Evolutionary conservation across 2,329 filamentous ascomycete species (phyloP).

Genomic region (Exophiala bonariae): DNA sequence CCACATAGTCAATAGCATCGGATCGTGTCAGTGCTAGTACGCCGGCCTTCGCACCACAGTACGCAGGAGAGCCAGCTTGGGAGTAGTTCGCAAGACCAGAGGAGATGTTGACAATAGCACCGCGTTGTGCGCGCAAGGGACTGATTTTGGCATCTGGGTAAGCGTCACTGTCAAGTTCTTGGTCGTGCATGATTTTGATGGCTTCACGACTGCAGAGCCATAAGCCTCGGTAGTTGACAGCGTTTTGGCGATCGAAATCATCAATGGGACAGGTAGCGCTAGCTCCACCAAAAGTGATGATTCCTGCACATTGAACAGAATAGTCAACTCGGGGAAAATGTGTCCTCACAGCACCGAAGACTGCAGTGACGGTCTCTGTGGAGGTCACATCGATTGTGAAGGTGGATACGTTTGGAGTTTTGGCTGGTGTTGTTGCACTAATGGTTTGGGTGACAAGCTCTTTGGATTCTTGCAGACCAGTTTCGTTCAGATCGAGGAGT

Average conservation of each 20-base stretch:
- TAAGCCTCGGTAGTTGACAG: slow-evolving; percentile 55
- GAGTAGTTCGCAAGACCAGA: slow-evolving; percentile 51
- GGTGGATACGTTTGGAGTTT: slow-evolving; percentile 37
- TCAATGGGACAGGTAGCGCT: slow-evolving; percentile 49
- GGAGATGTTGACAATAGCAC: slow-evolving; percentile 54
- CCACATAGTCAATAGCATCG: slow-evolving; percentile 35
- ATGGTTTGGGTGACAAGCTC: slow-evolving; percentile 26
- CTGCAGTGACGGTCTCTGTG: slow-evolving; percentile 43
- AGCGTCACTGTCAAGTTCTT: slow-evolving; percentile 41
- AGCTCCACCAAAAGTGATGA: slow-evolving; percentile 45
- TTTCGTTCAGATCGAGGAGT: slow-evolving; percentile 14
- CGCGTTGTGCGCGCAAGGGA: slow-evolving; percentile 38
- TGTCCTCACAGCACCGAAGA: slow-evolving; percentile 35
- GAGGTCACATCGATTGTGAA: slow-evolving; percentile 47
- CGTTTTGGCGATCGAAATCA: slow-evolving; percentile 55
- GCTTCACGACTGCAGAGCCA: slow-evolving; percentile 51
- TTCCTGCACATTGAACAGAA: slow-evolving; percentile 57
- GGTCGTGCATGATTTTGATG: slow-evolving; percentile 43
- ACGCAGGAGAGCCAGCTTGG: slow-evolving; percentile 35
- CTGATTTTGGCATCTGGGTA: slow-evolving; percentile 35
- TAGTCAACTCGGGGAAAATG: slow-evolving; percentile 55
- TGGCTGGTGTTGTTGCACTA: slow-evolving; percentile 25
- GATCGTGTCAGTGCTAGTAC: slow-evolving; percentile 46
- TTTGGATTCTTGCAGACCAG: slow-evolving; percentile 11
- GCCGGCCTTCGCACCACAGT: slow-evolving; percentile 45